Conservation (phyloP, 352 stramenopile species). For the Peronospora belbahrii region DNA sequence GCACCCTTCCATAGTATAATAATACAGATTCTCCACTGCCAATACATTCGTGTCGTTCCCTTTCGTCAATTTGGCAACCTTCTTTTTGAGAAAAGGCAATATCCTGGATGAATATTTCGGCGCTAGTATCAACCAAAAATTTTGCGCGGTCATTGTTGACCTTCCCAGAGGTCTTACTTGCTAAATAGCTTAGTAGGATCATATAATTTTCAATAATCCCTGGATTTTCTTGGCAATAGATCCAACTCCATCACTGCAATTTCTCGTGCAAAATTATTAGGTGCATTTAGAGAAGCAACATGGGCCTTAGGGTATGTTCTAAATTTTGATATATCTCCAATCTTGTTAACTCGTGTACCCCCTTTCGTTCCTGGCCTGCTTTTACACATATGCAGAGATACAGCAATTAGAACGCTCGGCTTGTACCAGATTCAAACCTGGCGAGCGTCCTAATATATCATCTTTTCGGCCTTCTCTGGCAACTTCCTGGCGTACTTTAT, state of each 20-base stretch:
- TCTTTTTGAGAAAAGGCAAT: slow-evolving; percentile 16
- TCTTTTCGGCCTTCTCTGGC: no score
- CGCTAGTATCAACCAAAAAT: slow-evolving; percentile 20
- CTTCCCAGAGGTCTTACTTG: background rate
- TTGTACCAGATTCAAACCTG: no score
- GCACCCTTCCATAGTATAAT: background rate
- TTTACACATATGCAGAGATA: no score
- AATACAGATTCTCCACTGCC: background rate
- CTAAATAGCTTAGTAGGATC: background rate
- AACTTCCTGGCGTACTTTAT: no score
- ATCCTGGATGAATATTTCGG: slow-evolving; percentile 13
- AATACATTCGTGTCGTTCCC: background rate
- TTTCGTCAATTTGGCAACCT: slow-evolving; percentile 6
- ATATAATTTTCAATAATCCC: background rate
- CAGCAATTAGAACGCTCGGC: no score
- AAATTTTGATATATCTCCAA: background rate
- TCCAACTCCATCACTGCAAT: background rate
- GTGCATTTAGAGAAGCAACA: background rate
- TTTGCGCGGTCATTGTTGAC: slow-evolving; percentile 11
- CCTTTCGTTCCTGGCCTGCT: no score
- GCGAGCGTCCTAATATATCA: no score
- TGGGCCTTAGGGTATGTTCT: background rate
- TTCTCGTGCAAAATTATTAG: background rate
- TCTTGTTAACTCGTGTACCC: no score
- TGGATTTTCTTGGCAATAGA: background rate